These are phyloP conservation scores for Penicillium vulpinum DNA, from an alignment of 2,329 filamentous ascomycete genomes.

Conservation along the genomic window DNA sequence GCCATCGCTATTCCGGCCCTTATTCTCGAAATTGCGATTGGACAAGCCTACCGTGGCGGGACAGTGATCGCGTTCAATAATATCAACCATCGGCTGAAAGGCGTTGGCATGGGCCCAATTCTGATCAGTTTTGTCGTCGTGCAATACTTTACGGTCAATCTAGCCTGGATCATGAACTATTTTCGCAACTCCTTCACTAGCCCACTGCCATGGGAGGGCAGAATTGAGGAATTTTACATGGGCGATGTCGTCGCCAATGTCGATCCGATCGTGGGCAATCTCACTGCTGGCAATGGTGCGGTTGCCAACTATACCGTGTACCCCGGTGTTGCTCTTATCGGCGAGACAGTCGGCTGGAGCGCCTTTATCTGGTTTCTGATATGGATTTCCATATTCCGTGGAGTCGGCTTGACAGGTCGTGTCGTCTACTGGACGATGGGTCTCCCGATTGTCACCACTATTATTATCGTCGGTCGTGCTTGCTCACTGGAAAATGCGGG, in stretches of 20 bases:
- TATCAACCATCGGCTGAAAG: conserved; percentile 55
- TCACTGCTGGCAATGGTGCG: conserved; percentile 39
- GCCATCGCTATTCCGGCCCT: conserved; percentile 58
- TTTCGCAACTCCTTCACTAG: conserved; percentile 58
- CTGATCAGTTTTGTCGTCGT: conserved; percentile 58
- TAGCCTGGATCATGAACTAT: conserved; percentile 62
- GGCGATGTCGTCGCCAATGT: conserved; percentile 52
- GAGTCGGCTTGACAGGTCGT: conserved; percentile 58
- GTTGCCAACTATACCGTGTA: conserved; percentile 52
- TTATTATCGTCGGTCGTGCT: conserved; percentile 57
- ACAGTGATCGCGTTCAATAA: conserved; percentile 58
- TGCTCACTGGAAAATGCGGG: conserved; percentile 56
- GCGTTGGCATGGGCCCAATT: conserved; percentile 54
- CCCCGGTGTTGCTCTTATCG: conserved; percentile 49
- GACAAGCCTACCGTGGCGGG: conserved; percentile 57
- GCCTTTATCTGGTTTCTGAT: conserved; percentile 61
- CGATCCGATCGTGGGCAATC: conserved; percentile 43
- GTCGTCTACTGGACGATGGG: conserved; percentile 66
- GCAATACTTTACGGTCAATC: conserved; percentile 58
- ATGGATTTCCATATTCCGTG: conserved; percentile 61
- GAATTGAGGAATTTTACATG: conserved; percentile 56
- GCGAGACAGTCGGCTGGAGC: conserved; percentile 60
- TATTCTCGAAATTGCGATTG: conserved; percentile 55
- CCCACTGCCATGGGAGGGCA: conserved; percentile 56
- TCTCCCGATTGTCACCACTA: conserved; percentile 57